A percentile compares a stretch with the other conserved stretches of the same genome.
These are phyloP conservation scores for Symbiodinium pilosum DNA, from an alignment of 73 alveolate genomes.

Conservation along the genomic window DNA sequence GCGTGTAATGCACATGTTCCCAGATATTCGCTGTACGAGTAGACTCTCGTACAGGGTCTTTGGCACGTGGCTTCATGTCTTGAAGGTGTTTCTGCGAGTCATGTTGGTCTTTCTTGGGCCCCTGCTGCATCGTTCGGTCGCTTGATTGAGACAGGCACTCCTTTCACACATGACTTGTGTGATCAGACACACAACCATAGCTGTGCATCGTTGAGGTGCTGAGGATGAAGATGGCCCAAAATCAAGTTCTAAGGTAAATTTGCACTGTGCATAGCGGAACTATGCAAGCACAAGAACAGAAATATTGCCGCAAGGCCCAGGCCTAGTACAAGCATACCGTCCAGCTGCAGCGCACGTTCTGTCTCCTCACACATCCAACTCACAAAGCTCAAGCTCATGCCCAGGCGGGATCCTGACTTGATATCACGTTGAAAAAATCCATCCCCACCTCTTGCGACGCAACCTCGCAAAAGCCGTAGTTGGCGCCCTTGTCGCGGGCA, in stretches of 20 bases:
- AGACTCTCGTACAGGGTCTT: no score
- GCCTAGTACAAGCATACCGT: constrained; percentile 94
- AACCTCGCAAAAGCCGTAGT: constrained; percentile 95
- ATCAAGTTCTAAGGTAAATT: no score
- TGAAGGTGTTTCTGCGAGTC: no score
- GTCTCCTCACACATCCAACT: no score
- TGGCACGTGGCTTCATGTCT: no score
- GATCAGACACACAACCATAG: no score
- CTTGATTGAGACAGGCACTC: constrained; percentile 94
- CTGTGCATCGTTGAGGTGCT: no score
- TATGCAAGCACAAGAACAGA: neutral
- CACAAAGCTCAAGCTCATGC: neutral
- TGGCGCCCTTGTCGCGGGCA: constrained; percentile 94
- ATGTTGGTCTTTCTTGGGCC: neutral
- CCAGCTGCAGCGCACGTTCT: constrained; percentile 94
- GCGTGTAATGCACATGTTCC: no score
- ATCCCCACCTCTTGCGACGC: constrained; percentile 71
- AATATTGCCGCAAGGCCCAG: neutral
- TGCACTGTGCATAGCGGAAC: neutral
- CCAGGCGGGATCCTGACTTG: neutral
- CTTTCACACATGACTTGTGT: no score
- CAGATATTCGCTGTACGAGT: no score
- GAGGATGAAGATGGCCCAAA: no score
- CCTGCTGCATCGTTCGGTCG: constrained; percentile 87
- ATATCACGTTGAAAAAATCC: no score